Evolutionary conservation across 352 stramenopile species (phyloP), one percentile per base, ranked within the genome.

Genomic region (Pythium vanterpoolii): DNA sequence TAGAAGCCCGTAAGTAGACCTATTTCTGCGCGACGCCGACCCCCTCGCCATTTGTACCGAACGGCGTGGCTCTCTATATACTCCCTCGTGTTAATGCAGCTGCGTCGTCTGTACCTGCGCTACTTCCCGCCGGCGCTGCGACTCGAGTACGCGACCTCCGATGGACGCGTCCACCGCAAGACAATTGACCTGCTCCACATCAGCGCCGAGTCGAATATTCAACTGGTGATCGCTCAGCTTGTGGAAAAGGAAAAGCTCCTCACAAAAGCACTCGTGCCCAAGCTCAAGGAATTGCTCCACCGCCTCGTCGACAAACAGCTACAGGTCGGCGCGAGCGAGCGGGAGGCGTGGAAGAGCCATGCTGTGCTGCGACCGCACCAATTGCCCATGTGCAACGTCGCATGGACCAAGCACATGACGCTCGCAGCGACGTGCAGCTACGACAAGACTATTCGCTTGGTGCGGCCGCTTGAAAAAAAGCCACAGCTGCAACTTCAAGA

Each of bases 221-320:
- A 79, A 34, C 27, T 76, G 14, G 52, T 86, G 24, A 65, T 74
- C 8, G 69, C 69, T 19, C 76, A 89, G 39, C 65, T 91, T 23
- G 43, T 88, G 5, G 71, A 82, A 6, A 72, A 74, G 23, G 81
- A 93, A 42, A 69, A 69, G 23, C 60, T 91, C n/a, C 62, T 93
- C 23, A 83, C 76, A 2, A 77, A 73, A 14, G 38, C 67, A 5
- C 65, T 71, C 2, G 44, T 70, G 0, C 49, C 74, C 0, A 87
- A 86, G 48, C 57, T 93, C 0, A 77, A 71, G 21, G 72, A 84
- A 34, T 64, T 93, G 10, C 68, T 90, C 19, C 83, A 93, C 42
- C 72, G 69, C 3, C 76, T 93, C 10, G 72, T 90, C n/a, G 74
- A 90, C 18, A 89, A 89, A 31, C 80, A 90, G 28, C 64, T 88